Conservation (phyloP, 306 rosid genomes). For the Castanea sativa region DNA sequence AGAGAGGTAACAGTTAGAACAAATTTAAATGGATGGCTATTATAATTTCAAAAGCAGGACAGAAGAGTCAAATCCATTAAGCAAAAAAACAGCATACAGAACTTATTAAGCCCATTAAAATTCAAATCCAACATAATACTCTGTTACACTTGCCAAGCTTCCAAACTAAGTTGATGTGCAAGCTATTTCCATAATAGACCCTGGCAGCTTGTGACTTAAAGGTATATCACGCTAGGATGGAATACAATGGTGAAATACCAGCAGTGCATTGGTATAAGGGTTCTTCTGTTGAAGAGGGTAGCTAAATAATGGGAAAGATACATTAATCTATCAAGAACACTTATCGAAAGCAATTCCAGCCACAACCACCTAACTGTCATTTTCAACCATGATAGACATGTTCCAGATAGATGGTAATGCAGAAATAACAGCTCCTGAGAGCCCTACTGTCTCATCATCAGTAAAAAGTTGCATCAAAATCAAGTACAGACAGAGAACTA, state of each 20-base stretch:
- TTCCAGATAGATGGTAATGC: constrained; percentile 18
- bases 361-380: constrained; percentile 8
- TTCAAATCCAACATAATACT: constrained; percentile 1
- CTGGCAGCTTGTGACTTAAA: constrained; percentile 14
- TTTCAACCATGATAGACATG: constrained; percentile 6
- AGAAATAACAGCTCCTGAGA: constrained; percentile 12
- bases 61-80: background rate
- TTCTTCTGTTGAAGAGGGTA: constrained; percentile 6
- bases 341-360: background rate
- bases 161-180: background rate
- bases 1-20: background rate
- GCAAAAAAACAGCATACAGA: background rate
- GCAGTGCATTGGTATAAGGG: background rate
- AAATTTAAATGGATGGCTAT: background rate
- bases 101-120: background rate
- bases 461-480: constrained; percentile 6
- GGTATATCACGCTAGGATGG: background rate
- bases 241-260: constrained; percentile 13
- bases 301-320: background rate
- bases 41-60: background rate
- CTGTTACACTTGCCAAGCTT: constrained; percentile 3
- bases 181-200: background rate
- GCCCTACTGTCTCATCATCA: constrained; percentile 6
- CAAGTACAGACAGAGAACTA: constrained; percentile 17
- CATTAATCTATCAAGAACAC: background rate